Evolutionary conservation across 495 filamentous ascomycete species (phyloP), one percentile per base, ranked within the genome.

Genomic region (Aspergillus bertholletiae): DNA sequence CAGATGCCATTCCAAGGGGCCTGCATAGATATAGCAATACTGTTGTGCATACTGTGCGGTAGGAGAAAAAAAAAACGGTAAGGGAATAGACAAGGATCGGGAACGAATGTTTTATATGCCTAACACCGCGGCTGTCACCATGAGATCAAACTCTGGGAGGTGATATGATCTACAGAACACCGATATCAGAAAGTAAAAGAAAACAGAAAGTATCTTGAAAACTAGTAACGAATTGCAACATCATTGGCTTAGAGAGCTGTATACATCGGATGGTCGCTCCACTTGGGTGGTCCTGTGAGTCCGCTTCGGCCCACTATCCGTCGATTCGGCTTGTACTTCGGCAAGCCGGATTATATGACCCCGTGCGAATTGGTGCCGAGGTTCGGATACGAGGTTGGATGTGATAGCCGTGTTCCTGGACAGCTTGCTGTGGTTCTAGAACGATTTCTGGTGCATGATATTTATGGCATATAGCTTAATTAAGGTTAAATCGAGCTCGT

Each of bases 281-380:
- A 37, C 11, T 37, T 37, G 30, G 13, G 8, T 12, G 2, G 13
- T 32, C 30, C 30, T 3, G 13, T 2, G 11, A 37, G n/a, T 15
- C 34, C 34, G 34, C 34, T 37, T 37, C 5, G 34, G 13, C 22
- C 39, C 39, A 43, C 39, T 13, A 18, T 20, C 18, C 39, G 39
- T 22, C 13, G 34, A 22, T 18, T 43, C 39, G 39, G 39, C 39
- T 43, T 20, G 7, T 43, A 11, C 9, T 46, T 53, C 51, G 51
- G 51, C 51, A 53, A 46, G 9, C 51, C 51, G 51, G 24, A 15
- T 8, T 32, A 27, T 18, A 47, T 23, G 45, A 9, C 13, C 30
- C 30, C 30, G 3, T 32, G 2, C 3, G n/a, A 5, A 2, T 20
- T n/a, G 15, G 39, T 22, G 18, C 39, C 39, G 39, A 43, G 39